Base-by-base conservation (phyloP, 2,329 filamentous ascomycete species). In the Aspergillus ochraceus region DNA sequence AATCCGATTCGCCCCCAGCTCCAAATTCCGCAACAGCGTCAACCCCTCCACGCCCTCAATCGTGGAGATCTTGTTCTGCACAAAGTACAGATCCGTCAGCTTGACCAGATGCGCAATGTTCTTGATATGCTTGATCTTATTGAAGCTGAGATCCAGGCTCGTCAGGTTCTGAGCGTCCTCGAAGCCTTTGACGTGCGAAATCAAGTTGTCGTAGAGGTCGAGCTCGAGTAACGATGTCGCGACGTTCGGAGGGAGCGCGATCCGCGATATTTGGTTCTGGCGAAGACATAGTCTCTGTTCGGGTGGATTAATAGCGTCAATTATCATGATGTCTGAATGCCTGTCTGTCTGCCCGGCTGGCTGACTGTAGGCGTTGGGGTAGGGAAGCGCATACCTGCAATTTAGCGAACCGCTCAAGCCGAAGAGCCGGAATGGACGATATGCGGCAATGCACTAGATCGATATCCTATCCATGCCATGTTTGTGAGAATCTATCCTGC, bases 111-210 rank as follows among this genome's bases (percentile, higher is more conserved):
- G 90, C 60, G 84, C 84, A 65, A 98, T 80, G 70, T 94, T 88
- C 77, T 96, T 97, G 80, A 99, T 96, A 77, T 97, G 93, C 76
- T 97, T 97, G 80, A 99, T 94, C 81, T 98, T 98, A 82, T 99
- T 99, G 85, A 97, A 99, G 76, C 91, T 96, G 54, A 99, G 83
- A 74, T 99, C 95, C 57, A 99, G 86, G 58, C 81, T 89, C 6
- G 85, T 91, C 56, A 99, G 84, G 62, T 90, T 83, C 12, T 83
- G 86, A 59, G 97, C 86, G 50, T 86, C 82, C 56, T 97, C 92
- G 50, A 99, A 84, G 30, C 91, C 91, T 66, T 88, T 88, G 76
- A 97, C 87, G 76, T 96, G 92, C 11, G 88, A 86, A 68, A 99
- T 92, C 19, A 96, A 84, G 76, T 99, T 99, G 79, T 99, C 95